phyloP scores from a whole-genome alignment of 148 eudicot genomes.

The Rhododendron vialii region DNA sequence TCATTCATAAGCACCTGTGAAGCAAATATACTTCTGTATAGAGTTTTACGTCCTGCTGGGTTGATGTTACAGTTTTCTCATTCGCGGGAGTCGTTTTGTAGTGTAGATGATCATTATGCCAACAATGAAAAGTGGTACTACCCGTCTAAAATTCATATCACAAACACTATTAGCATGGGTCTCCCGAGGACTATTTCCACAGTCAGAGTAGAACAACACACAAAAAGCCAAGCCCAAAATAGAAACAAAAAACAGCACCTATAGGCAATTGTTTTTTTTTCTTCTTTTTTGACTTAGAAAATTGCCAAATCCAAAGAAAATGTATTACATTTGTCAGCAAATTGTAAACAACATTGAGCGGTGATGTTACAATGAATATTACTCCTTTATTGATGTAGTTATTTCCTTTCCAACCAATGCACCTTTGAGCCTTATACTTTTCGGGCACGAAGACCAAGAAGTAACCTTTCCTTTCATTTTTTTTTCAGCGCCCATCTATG shows the following conservation, averaged over 20 bases:
- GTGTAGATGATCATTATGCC: not conserved
- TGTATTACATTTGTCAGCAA: not conserved
- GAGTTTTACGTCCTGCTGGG: not conserved
- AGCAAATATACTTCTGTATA: not conserved
- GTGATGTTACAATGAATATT: not conserved
- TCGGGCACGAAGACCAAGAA: too few species aligned
- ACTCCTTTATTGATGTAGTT: not conserved
- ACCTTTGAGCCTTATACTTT: not conserved
- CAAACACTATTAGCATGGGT: not conserved
- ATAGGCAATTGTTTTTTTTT: not conserved
- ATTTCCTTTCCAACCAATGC: not conserved
- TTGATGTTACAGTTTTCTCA: not conserved
- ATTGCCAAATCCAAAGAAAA: not conserved
- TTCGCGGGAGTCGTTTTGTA: not conserved
- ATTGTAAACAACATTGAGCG: not conserved
- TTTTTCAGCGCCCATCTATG: too few species aligned
- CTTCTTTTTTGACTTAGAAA: not conserved
- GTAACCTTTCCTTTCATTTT: not conserved
- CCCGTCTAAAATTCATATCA: not conserved
- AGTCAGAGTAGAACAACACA: not conserved
- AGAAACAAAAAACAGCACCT: not conserved
- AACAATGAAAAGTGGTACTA: not conserved
- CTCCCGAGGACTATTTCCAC: not conserved
- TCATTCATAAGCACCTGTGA: not conserved
- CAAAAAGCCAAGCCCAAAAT: not conserved